A percentile compares a stretch with the other conserved stretches of the same genome.
Evolutionary conservation across 176 grass and related monocot genomes (phyloP).

Genomic region (Triticum turgidum): DNA sequence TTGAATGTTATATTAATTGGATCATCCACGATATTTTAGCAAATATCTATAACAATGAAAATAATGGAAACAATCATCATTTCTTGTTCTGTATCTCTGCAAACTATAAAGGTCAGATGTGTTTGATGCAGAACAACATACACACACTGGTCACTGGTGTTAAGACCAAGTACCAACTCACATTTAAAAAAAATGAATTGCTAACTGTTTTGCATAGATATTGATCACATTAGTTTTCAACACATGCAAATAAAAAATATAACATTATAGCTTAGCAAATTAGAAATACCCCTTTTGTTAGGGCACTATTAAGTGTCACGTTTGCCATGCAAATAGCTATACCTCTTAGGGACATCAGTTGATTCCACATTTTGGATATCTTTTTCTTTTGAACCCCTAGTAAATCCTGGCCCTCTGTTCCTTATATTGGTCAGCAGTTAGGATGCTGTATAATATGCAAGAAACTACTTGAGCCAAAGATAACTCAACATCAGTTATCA

Average conservation of each 20-base stretch:
- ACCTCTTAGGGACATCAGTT: background rate
- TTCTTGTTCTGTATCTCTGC: background rate
- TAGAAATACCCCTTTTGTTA: background rate
- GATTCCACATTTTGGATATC: background rate
- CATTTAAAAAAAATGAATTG: background rate
- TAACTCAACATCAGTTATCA: background rate
- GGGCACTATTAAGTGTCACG: background rate
- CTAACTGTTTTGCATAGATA: background rate
- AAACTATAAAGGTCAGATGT: background rate
- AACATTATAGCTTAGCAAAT: background rate
- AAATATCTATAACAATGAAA: background rate
- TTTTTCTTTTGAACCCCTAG: background rate
- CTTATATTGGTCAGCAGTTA: background rate
- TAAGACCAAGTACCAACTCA: background rate
- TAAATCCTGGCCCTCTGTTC: background rate
- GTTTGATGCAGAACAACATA: background rate
- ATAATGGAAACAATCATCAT: background rate
- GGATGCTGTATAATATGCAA: background rate
- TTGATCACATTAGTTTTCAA: background rate
- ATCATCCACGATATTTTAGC: background rate
- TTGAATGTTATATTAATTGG: background rate
- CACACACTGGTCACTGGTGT: background rate
- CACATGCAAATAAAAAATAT: background rate
- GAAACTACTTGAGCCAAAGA: background rate
- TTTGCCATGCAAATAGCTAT: background rate